Conservation (phyloP, 257 asterid genomes). For the Capsicum chinense region DNA sequence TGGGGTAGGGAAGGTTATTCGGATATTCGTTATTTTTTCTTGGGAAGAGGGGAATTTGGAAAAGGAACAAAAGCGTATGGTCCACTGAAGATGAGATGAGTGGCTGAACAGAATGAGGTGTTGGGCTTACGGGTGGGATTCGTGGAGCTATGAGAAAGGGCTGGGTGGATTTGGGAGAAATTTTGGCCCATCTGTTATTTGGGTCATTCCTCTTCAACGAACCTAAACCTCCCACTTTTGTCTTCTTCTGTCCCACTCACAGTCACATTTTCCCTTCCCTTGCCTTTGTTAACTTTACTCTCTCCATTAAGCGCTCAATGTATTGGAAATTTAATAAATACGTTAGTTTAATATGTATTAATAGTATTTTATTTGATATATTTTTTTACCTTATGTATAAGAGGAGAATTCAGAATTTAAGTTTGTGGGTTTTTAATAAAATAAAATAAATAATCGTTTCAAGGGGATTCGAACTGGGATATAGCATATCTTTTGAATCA, state of each 20-base stretch:
- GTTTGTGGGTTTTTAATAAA: too few relatives aligned
- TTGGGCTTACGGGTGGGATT: slow-evolving; percentile 27
- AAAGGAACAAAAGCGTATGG: not conserved
- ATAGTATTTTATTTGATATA: too few relatives aligned
- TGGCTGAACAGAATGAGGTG: slow-evolving; percentile 14
- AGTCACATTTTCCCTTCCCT: not conserved
- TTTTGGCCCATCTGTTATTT: slow-evolving; percentile 11
- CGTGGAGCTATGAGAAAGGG: slow-evolving; percentile 27
- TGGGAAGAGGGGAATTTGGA: not conserved
- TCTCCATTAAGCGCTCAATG: too few relatives aligned
- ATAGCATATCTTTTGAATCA: too few relatives aligned
- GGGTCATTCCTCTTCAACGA: slow-evolving; percentile 18
- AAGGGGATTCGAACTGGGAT: too few relatives aligned
- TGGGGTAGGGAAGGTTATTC: not conserved
- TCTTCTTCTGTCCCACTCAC: not conserved
- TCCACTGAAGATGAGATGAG: slow-evolving; percentile 19
- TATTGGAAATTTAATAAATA: too few relatives aligned
- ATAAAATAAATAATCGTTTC: too few relatives aligned
- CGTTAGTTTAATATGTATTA: too few relatives aligned
- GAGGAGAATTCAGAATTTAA: too few relatives aligned
- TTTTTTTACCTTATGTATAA: too few relatives aligned
- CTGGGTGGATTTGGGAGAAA: not conserved
- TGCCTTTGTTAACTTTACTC: not conserved
- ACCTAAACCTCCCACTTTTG: slow-evolving; percentile 25
- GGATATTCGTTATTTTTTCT: slow-evolving; percentile 18